Base-by-base conservation (phyloP, 192 early-diverging fungal genomes). In the Coemansia sp. region DNA sequence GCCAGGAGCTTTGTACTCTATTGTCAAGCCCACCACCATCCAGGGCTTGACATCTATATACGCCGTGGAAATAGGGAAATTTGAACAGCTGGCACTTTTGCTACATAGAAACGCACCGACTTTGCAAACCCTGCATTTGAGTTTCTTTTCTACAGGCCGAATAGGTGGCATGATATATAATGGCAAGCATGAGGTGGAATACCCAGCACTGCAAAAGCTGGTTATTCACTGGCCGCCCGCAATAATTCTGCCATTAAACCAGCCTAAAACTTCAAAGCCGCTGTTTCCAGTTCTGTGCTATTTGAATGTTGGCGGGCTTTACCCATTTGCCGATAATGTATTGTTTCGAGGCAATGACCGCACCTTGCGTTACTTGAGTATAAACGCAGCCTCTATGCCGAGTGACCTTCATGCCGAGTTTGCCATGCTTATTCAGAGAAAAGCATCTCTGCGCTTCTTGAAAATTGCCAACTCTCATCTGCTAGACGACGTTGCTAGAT, bases 241-340 rank as follows among this genome's bases (percentile, higher is more conserved):
- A n/a, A 42, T 18, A 14, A 6, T 18, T 42, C 16, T 42, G 16
- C n/a, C 40, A 16, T n/a, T 35, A 35, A 35, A n/a, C 14, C 3
- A n/a, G 15, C 40, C 40, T 0, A 42, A 3, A 5, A 42, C 40
- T n/a, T 3, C 16, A n/a, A 18, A 18, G n/a, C 40, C n/a, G 15
- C 8, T 42, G 8, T 42, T 42, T 42, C 40, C 40, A 18, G 40
- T 14, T 5, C 40, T 42, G 1, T 16, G 40, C 40, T 42, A 42
- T 14, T n/a, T 42, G 8, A 42, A 42, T 42, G 40, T 42, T 6
- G 6, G 40, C 14, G 16, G n/a, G 16, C n/a, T 42, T n/a, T 18
- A 42, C 6, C 40, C 40, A 42, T 42, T 42, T 42, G 40, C 40
- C 40, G 40, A 42, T 42, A 42, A 14, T 42, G 16, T 18, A 14